Percentiles rank a stretch among this genome's conserved stretches.
These are phyloP conservation scores for Trematosphaeria pertusa DNA, from an alignment of 2,329 filamentous ascomycete species.

Conservation along the genomic window DNA sequence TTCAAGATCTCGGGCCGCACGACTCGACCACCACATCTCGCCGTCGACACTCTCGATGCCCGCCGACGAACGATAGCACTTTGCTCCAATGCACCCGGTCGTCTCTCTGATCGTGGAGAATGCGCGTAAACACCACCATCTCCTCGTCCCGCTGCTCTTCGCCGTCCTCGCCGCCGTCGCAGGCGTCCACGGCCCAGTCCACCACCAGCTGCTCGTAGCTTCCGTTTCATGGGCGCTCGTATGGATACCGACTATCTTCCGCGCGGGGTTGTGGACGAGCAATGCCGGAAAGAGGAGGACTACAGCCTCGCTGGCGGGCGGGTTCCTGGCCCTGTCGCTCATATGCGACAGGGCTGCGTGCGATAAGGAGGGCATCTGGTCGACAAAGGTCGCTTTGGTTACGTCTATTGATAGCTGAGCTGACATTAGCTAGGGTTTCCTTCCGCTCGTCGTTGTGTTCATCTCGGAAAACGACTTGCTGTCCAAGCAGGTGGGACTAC, in stretches of 20 bases:
- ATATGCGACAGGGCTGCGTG: constrained; percentile 55
- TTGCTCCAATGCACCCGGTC: constrained; percentile 48
- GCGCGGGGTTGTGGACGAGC: constrained; percentile 40
- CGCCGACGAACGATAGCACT: constrained; percentile 40
- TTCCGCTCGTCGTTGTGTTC: constrained; percentile 42
- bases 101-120: constrained; percentile 36
- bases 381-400: constrained; percentile 50
- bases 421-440: constrained; percentile 44
- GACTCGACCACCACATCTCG: background rate
- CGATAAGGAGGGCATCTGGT: constrained; percentile 53
- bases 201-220: constrained; percentile 53
- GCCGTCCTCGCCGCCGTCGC: constrained; percentile 43
- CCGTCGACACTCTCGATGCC: constrained; percentile 28
- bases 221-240: constrained; percentile 52
- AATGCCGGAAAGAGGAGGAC: constrained; percentile 31
- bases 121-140: constrained; percentile 39
- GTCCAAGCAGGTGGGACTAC: constrained; percentile 30
- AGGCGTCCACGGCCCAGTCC: constrained; percentile 42
- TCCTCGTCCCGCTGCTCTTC: constrained; percentile 44
- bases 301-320: constrained; percentile 50
- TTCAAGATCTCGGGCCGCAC: too few relatives aligned
- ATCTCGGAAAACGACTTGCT: constrained; percentile 37
- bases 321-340: constrained; percentile 49
- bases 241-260: constrained; percentile 44
- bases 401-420: constrained; percentile 15